Base-by-base conservation (phyloP, 2,329 filamentous ascomycete genomes). In the Penicillium vulpinum region DNA sequence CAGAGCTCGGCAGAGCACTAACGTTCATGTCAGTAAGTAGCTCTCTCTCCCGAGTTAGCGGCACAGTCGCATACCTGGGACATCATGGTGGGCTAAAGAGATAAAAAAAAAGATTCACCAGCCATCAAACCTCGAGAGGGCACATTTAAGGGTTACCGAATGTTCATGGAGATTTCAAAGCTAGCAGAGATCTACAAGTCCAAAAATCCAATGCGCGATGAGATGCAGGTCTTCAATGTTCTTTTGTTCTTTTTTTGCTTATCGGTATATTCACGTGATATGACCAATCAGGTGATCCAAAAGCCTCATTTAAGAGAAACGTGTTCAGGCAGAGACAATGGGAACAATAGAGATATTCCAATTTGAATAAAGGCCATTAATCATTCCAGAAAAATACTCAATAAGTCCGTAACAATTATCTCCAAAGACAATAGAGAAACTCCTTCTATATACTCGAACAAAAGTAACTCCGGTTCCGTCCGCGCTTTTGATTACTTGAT, bases 1-100 rank as follows among this genome's bases (percentile, higher is more conserved):
- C 91, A 96, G 71, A 97, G 90, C 84, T 97, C 91, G 70, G 89
- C 86, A 65, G 89, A 83, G 73, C 89, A 85, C 80, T 91, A 31
- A 64, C n/a, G 64, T 62, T 60, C 68, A 52, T 51, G 58, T 61
- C 60, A 65, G 59, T 60, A 51, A 50, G 26, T 62, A 50, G 62
- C 63, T 50, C 52, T 47, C 41, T 73, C 52, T 47, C 41, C 72
- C 5, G 16, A 33, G 28, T 51, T 45, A 70, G 64, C 44, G 49
- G 47, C 44, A 50, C 38, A 39, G 44, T 47, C 58, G 77, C 81
- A 76, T 76, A 87, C 84, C 81, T 80, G 76, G 68, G 78, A 80
- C 80, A 81, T 83, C 71, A 81, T 76, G 54, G 61, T 67, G 61
- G 64, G 54, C 54, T 82, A 85, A 85, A 84, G 86, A 21, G 31